Percentiles rank a stretch among this genome's conserved stretches.
Conservation (phyloP, 306 rosid genomes). For the Acmispon strigosus region DNA sequence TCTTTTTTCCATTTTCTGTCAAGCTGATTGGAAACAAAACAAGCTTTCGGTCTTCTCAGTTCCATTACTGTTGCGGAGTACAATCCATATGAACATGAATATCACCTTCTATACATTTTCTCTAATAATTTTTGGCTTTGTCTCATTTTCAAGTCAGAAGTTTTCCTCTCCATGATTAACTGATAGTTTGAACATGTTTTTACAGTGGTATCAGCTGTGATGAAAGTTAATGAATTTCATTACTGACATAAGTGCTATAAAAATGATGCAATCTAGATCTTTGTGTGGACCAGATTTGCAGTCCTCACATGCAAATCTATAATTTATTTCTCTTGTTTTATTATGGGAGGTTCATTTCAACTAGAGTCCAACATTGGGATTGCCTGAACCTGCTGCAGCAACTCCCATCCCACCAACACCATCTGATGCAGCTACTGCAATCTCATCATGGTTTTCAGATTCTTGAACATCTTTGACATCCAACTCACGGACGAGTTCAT, state of each 20-base stretch:
- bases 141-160: background rate
- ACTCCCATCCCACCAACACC: constrained; percentile 87
- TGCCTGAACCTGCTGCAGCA: constrained; percentile 89
- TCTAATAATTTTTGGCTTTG: too few species aligned
- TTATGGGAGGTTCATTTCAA: background rate
- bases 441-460: constrained; percentile 38
- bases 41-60: too few species aligned
- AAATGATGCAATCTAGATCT: background rate
- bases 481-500: constrained; percentile 58
- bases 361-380: constrained; percentile 72
- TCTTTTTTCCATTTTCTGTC: too few species aligned
- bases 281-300: background rate
- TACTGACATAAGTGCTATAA: background rate
- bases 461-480: constrained; percentile 44
- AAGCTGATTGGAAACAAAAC: too few species aligned
- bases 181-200: background rate
- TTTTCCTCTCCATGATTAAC: background rate
- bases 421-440: constrained; percentile 28
- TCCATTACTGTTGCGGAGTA: too few species aligned
- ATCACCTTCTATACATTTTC: too few species aligned
- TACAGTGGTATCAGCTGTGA: background rate
- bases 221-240: constrained; percentile 9
- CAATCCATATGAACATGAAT: too few species aligned
- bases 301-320: background rate
- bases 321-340: constrained; percentile 1